phyloP scores from a whole-genome alignment of 257 asterid species.

The Petunia secreta region DNA sequence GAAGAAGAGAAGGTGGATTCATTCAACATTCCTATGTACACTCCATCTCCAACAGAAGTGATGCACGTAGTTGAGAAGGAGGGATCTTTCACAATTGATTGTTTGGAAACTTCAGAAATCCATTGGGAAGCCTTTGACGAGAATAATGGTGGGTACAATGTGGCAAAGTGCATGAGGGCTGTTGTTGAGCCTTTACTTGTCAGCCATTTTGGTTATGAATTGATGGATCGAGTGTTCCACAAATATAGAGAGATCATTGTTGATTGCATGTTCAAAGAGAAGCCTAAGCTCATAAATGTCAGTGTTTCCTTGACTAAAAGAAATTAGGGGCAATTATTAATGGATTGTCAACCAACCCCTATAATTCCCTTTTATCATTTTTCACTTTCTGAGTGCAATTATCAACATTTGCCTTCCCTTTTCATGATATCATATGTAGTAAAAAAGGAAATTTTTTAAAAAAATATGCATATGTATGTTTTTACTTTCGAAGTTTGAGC shows the following conservation, averaged over 20 bases:
- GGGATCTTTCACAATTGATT: slow-evolving; percentile 53
- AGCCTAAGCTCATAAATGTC: slow-evolving; percentile 30
- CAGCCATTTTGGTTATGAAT: slow-evolving; percentile 51
- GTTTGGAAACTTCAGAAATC: slow-evolving; percentile 43
- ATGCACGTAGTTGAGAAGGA: slow-evolving; percentile 46
- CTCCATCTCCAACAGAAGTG: slow-evolving; percentile 54
- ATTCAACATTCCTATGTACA: slow-evolving; percentile 63
- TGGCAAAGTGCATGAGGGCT: slow-evolving; percentile 59
- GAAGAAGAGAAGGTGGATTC: slow-evolving; percentile 49
- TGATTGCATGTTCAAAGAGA: slow-evolving; percentile 30
- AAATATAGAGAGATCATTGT: slow-evolving; percentile 33
- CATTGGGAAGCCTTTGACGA: slow-evolving; percentile 42
- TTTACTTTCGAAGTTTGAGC: no score
- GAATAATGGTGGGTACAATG: slow-evolving; percentile 39
- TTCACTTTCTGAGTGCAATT: no score
- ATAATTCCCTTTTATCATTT: no score
- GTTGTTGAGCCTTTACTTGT: slow-evolving; percentile 59
- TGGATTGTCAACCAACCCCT: no score
- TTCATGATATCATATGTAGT: no score
- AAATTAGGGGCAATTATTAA: neutral
- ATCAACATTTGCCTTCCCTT: no score
- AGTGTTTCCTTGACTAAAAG: slow-evolving; percentile 11
- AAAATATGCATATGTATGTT: no score
- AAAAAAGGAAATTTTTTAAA: no score
- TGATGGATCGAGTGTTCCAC: slow-evolving; percentile 46